A percentile compares a stretch with the other conserved stretches of the same genome.
Evolutionary conservation across 1,284 basidiomycete species (phyloP).

Genomic region (Cryptococcus deneoformans): DNA sequence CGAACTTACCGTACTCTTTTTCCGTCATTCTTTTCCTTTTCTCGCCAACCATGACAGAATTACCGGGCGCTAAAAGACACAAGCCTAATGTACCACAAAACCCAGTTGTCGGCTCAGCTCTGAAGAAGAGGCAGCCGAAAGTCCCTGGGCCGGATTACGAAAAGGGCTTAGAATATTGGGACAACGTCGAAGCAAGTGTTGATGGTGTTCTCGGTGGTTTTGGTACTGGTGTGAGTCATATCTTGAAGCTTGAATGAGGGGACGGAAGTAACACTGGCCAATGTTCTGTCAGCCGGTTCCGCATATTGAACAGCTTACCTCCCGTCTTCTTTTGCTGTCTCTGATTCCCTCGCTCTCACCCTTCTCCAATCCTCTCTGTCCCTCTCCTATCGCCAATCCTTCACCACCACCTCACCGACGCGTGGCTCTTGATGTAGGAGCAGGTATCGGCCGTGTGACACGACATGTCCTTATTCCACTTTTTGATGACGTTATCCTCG

Average conservation of each 20-base stretch:
- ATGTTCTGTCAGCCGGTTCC: conserved; percentile 65
- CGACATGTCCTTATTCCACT: conserved; percentile 78
- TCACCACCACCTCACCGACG: conserved; percentile 42
- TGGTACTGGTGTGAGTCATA: conserved; percentile 43
- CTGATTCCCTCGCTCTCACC: conserved; percentile 73
- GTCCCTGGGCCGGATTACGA: conserved; percentile 44
- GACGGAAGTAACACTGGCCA: neutral
- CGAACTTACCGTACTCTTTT: too few relatives aligned
- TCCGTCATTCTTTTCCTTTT: too few relatives aligned
- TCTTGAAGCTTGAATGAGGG: neutral
- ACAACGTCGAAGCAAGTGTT: conserved; percentile 47
- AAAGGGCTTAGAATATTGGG: conserved; percentile 53
- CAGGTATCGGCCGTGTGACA: conserved; percentile 88
- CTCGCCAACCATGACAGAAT: neutral
- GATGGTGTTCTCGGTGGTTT: conserved; percentile 54
- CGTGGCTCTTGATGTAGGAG: conserved; percentile 78
- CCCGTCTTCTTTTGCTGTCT: conserved; percentile 76
- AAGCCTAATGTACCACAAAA: conserved; percentile 2
- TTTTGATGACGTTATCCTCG: conserved; percentile 75
- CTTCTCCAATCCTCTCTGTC: conserved; percentile 63
- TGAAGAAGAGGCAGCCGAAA: conserved; percentile 18
- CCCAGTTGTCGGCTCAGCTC: conserved; percentile 9
- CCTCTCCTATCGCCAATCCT: conserved; percentile 5
- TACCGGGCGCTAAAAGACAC: conserved; percentile 13
- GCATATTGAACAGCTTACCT: conserved; percentile 80